A percentile compares a stretch with the other conserved stretches of the same genome.
Conservation (phyloP, 495 filamentous ascomycete genomes). For the Aspergillus indologenus region DNA sequence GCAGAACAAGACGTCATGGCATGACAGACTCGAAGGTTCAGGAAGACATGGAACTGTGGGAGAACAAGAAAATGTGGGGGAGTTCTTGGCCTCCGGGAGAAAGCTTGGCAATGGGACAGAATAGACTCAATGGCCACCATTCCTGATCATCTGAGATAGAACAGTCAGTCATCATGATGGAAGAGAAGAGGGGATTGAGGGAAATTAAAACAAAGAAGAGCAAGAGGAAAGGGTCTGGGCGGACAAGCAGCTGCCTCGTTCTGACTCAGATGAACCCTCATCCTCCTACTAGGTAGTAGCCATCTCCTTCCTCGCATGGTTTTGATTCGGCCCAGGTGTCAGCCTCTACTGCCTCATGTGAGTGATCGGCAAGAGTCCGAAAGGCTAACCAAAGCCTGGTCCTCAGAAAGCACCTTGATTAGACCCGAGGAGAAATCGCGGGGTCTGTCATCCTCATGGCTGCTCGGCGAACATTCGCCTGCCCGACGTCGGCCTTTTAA, state of each 20-base stretch:
- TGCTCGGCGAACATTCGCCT: not conserved
- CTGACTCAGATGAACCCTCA: not conserved
- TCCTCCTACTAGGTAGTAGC: not conserved
- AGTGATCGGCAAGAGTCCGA: slow-evolving; percentile 1
- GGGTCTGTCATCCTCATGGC: not conserved
- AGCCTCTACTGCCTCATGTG: slow-evolving; percentile 3
- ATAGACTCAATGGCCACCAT: not conserved
- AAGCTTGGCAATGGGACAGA: not conserved
- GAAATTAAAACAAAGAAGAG: no score
- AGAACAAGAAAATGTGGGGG: not conserved
- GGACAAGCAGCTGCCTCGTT: not conserved
- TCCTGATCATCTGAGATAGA: not conserved
- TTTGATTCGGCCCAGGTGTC: not conserved
- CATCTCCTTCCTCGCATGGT: not conserved
- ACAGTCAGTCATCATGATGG: not conserved
- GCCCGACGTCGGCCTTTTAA: slow-evolving; percentile 3
- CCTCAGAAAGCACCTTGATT: not conserved
- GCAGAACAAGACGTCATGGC: not conserved
- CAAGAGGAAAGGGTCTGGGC: not conserved
- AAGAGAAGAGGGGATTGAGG: not conserved
- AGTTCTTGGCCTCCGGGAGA: not conserved
- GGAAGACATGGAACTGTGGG: not conserved
- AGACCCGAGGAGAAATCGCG: not conserved
- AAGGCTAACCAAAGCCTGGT: not conserved
- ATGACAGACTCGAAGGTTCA: not conserved